Conservation (phyloP, 495 filamentous ascomycete genomes). For the Aspergillus saccharolyticus region DNA sequence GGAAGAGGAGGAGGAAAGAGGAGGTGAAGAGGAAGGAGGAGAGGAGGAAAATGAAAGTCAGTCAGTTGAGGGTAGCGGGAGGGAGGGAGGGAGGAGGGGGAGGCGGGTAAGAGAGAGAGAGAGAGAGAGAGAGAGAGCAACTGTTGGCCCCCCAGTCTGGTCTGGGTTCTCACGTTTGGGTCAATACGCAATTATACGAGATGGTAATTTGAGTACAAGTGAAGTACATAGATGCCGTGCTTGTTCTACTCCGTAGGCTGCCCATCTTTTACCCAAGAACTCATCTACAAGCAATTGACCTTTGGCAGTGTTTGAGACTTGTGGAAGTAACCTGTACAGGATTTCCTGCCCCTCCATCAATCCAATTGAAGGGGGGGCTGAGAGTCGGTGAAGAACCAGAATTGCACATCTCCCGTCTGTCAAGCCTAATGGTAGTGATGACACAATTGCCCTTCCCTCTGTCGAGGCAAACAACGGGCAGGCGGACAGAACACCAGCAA, state of each 20-base stretch:
- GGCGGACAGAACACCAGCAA: slow-evolving; percentile 3
- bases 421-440: not conserved
- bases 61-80: not conserved
- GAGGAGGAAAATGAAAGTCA: slow-evolving; percentile 5
- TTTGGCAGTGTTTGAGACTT: too few species aligned
- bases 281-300: too few species aligned
- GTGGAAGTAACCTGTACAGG: too few species aligned
- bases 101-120: slow-evolving; percentile 12
- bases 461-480: not conserved
- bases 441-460: not conserved
- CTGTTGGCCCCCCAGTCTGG: not conserved
- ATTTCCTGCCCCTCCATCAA: too few species aligned
- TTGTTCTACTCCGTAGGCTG: too few species aligned
- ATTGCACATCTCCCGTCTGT: not conserved
- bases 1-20: slow-evolving; percentile 16
- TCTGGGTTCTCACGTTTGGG: not conserved
- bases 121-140: not conserved
- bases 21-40: slow-evolving; percentile 14
- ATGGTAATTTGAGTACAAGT: not conserved
- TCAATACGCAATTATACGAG: not conserved
- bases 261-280: too few species aligned
- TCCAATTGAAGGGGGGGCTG: not conserved
- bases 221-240: not conserved
- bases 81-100: slow-evolving; percentile 6
- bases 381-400: slow-evolving; percentile 5